Evolutionary conservation across 768 basidiomycete species (phyloP).

Genomic region (Chlorophyllum brunneum): DNA sequence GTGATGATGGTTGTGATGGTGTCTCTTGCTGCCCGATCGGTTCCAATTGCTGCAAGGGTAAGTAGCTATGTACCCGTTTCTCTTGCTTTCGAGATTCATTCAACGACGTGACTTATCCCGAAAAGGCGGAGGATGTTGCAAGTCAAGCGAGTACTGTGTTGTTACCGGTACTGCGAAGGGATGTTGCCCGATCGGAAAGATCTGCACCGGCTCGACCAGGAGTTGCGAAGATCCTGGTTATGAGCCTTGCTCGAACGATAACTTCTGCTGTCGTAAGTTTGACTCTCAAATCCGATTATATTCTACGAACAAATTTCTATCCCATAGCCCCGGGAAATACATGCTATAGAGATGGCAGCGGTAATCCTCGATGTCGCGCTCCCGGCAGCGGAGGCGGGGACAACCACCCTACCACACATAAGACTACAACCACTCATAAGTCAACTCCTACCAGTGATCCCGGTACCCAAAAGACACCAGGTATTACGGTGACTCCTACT

Average conservation of each 20-base stretch:
- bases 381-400: background rate
- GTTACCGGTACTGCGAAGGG: background rate
- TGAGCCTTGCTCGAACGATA: background rate
- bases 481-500: background rate
- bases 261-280: conserved; percentile 6
- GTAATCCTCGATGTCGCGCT: background rate
- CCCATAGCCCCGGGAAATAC: background rate
- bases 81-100: background rate
- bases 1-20: conserved; percentile 1
- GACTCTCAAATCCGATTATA: no score
- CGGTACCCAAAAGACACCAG: background rate
- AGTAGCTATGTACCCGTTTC: background rate
- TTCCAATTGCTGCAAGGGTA: conserved; percentile 5
- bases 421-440: background rate
- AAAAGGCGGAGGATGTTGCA: conserved; percentile 6
- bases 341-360: background rate
- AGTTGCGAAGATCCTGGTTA: background rate
- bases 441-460: background rate
- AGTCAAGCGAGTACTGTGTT: background rate
- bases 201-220: background rate
- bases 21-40: background rate
- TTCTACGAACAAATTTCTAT: no score
- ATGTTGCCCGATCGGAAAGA: conserved; percentile 1
- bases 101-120: background rate
- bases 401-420: background rate